These are phyloP conservation scores for Neurospora cerealis DNA, from an alignment of 495 filamentous ascomycete species.

Conservation along the genomic window DNA sequence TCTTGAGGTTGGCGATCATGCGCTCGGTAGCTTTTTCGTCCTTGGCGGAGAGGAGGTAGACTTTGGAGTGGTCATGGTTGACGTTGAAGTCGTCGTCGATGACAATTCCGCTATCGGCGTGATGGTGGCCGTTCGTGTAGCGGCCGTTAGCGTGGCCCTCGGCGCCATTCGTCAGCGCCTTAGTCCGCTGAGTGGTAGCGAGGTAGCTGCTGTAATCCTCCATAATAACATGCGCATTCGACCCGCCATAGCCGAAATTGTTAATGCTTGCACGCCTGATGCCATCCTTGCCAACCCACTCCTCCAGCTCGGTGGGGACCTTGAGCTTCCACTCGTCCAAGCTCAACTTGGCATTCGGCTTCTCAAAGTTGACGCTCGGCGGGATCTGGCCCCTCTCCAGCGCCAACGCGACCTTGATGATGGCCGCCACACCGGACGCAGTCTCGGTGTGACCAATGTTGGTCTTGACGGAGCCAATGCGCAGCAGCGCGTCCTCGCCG, in stretches of 20 bases:
- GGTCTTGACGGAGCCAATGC: conserved; percentile 30
- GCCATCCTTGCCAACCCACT: conserved; percentile 9
- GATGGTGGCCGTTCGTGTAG: conserved; percentile 1
- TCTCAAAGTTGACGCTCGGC: conserved; percentile 30
- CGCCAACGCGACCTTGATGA: conserved; percentile 33
- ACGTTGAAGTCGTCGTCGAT: background rate
- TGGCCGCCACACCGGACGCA: conserved; percentile 31
- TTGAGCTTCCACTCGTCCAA: conserved; percentile 29
- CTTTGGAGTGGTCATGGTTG: background rate
- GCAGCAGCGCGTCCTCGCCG: conserved; percentile 16
- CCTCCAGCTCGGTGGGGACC: conserved; percentile 15
- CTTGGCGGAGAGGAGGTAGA: conserved; percentile 18
- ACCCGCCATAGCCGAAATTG: conserved; percentile 18
- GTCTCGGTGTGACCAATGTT: conserved; percentile 37
- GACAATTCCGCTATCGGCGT: background rate
- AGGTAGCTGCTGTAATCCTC: conserved; percentile 2
- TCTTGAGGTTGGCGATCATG: conserved; percentile 11
- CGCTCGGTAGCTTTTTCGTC: conserved; percentile 13
- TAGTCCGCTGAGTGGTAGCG: background rate
- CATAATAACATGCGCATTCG: conserved; percentile 19
- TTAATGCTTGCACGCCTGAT: conserved; percentile 13
- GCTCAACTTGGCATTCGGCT: conserved; percentile 30
- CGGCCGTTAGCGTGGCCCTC: conserved; percentile 4
- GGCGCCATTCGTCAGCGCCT: background rate
- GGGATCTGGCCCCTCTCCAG: conserved; percentile 38